Percentiles rank a stretch among this genome's conserved stretches.
These are phyloP conservation scores for Ganoderma resinaceum DNA, from an alignment of 1,284 basidiomycete genomes.

Conservation along the genomic window DNA sequence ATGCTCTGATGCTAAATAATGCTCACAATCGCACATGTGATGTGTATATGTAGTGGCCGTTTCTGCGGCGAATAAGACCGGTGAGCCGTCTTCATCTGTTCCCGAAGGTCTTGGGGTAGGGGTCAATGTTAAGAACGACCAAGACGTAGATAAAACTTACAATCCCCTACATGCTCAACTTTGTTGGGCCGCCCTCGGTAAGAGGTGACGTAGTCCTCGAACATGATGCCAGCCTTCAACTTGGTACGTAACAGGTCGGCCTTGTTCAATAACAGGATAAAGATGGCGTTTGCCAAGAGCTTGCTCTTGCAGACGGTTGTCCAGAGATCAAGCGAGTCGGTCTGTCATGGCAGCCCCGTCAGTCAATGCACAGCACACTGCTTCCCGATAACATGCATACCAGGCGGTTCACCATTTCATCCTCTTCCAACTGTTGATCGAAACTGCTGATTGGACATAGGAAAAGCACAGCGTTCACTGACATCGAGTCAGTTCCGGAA, in stretches of 20 bases:
- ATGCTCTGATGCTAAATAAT: background rate
- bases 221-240: constrained; percentile 56
- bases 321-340: constrained; percentile 66
- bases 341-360: constrained; percentile 37
- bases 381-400: constrained; percentile 40
- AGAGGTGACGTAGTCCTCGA: constrained; percentile 59
- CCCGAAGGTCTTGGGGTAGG: constrained; percentile 50
- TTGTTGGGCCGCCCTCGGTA: constrained; percentile 60
- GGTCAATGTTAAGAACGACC: background rate
- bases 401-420: constrained; percentile 59
- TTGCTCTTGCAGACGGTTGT: constrained; percentile 62
- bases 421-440: constrained; percentile 64
- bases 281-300: constrained; percentile 55
- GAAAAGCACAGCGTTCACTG: constrained; percentile 67
- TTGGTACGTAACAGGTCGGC: constrained; percentile 62
- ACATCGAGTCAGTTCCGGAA: background rate
- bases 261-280: constrained; percentile 70
- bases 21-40: constrained; percentile 58
- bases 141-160: constrained; percentile 43
- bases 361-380: background rate
- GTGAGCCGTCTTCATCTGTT: constrained; percentile 58
- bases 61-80: constrained; percentile 53
- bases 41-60: constrained; percentile 58
- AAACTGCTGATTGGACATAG: constrained; percentile 69
- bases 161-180: constrained; percentile 56